These are phyloP conservation scores for Suillus americanus DNA, from an alignment of 768 basidiomycete species.

Conservation along the genomic window DNA sequence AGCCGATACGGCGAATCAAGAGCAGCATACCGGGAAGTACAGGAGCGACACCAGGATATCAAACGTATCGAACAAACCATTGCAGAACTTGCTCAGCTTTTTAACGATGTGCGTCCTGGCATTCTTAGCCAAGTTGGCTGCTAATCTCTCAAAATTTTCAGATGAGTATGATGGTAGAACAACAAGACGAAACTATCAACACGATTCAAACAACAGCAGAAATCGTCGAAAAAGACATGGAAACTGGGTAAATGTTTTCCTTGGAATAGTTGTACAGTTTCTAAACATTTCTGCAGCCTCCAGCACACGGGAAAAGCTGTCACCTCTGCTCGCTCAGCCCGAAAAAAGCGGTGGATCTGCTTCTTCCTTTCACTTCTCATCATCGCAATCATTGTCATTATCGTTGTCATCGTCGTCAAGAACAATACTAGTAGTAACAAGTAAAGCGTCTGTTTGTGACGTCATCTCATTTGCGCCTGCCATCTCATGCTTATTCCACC, in stretches of 20 bases:
- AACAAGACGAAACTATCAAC: constrained; percentile 88
- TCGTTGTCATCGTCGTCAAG: constrained; percentile 57
- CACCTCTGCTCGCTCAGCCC: constrained; percentile 79
- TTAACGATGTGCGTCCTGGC: constrained; percentile 75
- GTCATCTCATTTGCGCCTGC: constrained; percentile 15
- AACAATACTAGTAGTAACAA: constrained; percentile 46
- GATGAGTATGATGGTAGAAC: constrained; percentile 95
- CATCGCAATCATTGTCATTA: constrained; percentile 63
- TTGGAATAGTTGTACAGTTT: neutral
- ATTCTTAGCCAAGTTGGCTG: neutral
- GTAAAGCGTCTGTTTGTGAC: constrained; percentile 15
- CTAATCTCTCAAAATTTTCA: constrained; percentile 27
- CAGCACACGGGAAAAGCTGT: constrained; percentile 87
- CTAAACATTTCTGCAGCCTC: constrained; percentile 46
- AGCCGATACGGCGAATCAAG: constrained; percentile 89
- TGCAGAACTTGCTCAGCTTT: constrained; percentile 90
- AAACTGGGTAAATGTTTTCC: constrained; percentile 63
- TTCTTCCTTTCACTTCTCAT: constrained; percentile 73
- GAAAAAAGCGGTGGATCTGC: constrained; percentile 98
- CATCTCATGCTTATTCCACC: constrained; percentile 9
- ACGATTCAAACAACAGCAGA: constrained; percentile 78
- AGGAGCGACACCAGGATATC: constrained; percentile 94
- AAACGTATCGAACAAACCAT: constrained; percentile 93
- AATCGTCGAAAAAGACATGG: constrained; percentile 77
- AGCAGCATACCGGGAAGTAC: constrained; percentile 94